A percentile compares a stretch with the other conserved stretches of the same genome.
These are phyloP conservation scores for Arthrobotrys pseudoclavata DNA, from an alignment of 2,329 filamentous ascomycete genomes.

Conservation along the genomic window DNA sequence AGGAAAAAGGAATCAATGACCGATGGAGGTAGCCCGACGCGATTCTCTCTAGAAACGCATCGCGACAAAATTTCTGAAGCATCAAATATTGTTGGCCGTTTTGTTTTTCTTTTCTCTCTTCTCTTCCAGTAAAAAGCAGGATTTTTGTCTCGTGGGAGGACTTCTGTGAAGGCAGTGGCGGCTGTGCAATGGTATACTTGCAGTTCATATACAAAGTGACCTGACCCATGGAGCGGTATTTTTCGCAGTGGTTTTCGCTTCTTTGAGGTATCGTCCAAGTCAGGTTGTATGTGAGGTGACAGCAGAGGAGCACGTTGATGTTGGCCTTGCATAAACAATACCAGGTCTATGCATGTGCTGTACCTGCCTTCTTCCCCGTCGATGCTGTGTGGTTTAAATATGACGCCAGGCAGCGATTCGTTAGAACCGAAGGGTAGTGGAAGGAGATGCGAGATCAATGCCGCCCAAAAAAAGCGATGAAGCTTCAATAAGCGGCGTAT, in stretches of 20 bases:
- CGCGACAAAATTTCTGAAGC: slow-evolving; percentile 21
- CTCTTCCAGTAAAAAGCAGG: slow-evolving; percentile 39
- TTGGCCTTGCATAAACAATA: slow-evolving; percentile 59
- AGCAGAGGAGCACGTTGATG: slow-evolving; percentile 45
- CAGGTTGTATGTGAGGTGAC: slow-evolving; percentile 40
- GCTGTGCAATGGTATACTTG: slow-evolving; percentile 47
- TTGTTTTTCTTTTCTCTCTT: background rate
- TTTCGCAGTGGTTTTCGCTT: slow-evolving; percentile 24
- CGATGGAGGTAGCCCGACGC: slow-evolving; percentile 25
- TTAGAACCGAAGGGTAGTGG: slow-evolving; percentile 13
- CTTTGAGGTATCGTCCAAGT: slow-evolving; percentile 2
- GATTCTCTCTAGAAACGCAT: slow-evolving; percentile 35
- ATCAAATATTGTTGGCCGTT: slow-evolving; percentile 17
- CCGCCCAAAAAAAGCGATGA: slow-evolving; percentile 7
- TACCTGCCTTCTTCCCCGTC: slow-evolving; percentile 51
- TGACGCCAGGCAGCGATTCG: slow-evolving; percentile 36
- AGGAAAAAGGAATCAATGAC: slow-evolving; percentile 29
- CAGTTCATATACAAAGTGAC: slow-evolving; percentile 10
- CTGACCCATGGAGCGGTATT: slow-evolving; percentile 29
- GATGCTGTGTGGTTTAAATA: slow-evolving; percentile 29
- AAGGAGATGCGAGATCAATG: slow-evolving; percentile 35
- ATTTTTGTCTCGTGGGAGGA: slow-evolving; percentile 35
- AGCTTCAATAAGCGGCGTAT: slow-evolving; percentile 36
- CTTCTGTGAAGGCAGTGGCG: slow-evolving; percentile 32
- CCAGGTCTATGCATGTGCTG: slow-evolving; percentile 57